Conservation (phyloP, 345 rosid genomes). For the Eutrema heterophyllum region DNA sequence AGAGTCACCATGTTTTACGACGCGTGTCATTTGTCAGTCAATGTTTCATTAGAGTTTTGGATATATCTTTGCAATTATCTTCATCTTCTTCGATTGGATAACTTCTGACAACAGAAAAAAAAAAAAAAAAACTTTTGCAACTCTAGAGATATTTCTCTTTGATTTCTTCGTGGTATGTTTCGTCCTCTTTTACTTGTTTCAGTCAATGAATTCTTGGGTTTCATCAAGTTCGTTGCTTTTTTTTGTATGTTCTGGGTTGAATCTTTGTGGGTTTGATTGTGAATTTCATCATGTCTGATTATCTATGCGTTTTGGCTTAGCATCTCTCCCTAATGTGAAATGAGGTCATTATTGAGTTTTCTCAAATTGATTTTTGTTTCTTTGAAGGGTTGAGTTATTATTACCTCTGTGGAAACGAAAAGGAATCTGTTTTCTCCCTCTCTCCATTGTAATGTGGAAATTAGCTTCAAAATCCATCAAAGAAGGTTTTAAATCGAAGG, state of each 20-base stretch:
- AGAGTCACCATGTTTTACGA: constrained; percentile 12
- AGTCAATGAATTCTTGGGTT: background rate
- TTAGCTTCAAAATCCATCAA: constrained; percentile 31
- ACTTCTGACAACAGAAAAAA: background rate
- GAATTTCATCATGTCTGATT: background rate
- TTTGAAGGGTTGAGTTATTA: background rate
- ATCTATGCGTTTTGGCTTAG: background rate
- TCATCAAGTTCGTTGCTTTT: constrained; percentile 5
- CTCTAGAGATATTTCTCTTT: background rate
- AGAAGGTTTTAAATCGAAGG: constrained; percentile 24
- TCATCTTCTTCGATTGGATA: background rate
- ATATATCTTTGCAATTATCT: background rate
- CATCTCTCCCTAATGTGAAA: background rate
- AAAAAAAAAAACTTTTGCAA: background rate
- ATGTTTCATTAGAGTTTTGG: background rate
- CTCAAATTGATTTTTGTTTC: background rate
- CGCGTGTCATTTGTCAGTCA: constrained; percentile 17
- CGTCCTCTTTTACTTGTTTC: background rate
- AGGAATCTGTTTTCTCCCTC: background rate
- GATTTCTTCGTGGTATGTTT: constrained; percentile 8
- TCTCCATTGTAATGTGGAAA: constrained; percentile 34
- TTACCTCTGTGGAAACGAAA: background rate
- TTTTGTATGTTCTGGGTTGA: background rate
- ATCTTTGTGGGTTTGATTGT: background rate
- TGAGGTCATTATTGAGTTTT: background rate